A percentile compares a stretch with the other conserved stretches of the same genome.
Evolutionary conservation across 139 green algal species (phyloP).

Genomic region (Haematococcus lacustris): DNA sequence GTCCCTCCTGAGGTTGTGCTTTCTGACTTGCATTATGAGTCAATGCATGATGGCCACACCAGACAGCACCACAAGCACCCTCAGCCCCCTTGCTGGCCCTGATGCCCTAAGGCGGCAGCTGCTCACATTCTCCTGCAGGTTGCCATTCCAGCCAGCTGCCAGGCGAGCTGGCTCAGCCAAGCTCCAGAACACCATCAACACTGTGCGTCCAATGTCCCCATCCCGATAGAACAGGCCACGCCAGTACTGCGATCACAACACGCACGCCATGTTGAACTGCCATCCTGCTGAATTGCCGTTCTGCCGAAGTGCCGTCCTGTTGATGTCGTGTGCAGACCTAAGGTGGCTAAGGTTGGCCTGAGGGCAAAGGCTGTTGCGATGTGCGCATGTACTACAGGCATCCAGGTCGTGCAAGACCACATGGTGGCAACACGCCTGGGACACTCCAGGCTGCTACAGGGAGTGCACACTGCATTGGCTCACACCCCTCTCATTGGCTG

Average conservation of each 20-base stretch:
- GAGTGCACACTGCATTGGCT: no score
- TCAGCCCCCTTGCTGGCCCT: not conserved
- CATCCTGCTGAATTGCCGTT: no score
- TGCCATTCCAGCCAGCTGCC: constrained; percentile 39
- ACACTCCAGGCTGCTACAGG: no score
- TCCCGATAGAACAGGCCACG: constrained; percentile 25
- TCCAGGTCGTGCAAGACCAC: no score
- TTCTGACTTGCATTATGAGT: not conserved
- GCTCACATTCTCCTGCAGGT: constrained; percentile 52
- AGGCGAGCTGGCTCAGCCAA: constrained; percentile 39
- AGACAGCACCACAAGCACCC: not conserved
- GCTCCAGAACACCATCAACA: constrained; percentile 43
- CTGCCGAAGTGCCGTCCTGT: no score
- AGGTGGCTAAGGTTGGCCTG: no score
- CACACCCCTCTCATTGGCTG: no score
- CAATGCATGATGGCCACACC: not conserved
- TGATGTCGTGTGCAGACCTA: no score
- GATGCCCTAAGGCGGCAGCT: not conserved
- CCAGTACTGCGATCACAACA: constrained; percentile 32
- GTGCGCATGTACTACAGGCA: no score
- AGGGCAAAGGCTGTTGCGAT: no score
- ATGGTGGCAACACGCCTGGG: no score
- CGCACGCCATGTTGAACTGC: no score
- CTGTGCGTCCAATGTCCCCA: constrained; percentile 36
- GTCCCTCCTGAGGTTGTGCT: not conserved